A percentile compares a stretch with the other conserved stretches of the same genome.
Evolutionary conservation across 1,284 basidiomycete species (phyloP).

Genomic region (Microbotryum scabiosae): DNA sequence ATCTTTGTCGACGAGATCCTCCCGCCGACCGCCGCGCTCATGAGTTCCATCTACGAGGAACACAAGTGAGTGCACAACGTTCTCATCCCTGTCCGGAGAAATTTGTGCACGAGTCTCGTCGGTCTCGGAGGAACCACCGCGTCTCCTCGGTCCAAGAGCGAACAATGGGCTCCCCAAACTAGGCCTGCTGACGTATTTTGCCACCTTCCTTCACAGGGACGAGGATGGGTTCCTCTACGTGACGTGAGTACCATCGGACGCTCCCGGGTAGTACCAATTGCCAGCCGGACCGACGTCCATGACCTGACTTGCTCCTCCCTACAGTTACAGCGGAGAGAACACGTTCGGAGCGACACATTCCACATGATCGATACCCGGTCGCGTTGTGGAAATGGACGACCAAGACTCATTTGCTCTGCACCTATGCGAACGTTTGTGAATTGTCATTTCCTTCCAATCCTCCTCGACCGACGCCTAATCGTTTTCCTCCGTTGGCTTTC

Average conservation of each 20-base stretch:
- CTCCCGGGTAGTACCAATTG: neutral
- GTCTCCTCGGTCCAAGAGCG: neutral
- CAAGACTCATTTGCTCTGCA: too few relatives aligned
- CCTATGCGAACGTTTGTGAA: too few relatives aligned
- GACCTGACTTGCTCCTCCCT: constrained; percentile 42
- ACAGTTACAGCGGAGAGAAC: constrained; percentile 83
- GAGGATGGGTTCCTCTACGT: constrained; percentile 83
- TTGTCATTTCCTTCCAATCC: too few relatives aligned
- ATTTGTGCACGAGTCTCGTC: neutral
- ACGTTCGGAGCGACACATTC: constrained; percentile 56
- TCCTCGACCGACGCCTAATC: neutral
- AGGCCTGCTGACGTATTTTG: neutral
- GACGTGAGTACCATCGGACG: neutral
- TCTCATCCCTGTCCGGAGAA: neutral
- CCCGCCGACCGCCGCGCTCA: constrained; percentile 93
- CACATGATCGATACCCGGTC: too few relatives aligned
- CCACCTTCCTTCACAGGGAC: constrained; percentile 52
- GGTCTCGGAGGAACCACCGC: neutral
- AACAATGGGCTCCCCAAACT: too few relatives aligned
- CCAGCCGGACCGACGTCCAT: constrained; percentile 1
- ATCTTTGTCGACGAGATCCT: constrained; percentile 98
- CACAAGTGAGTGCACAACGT: constrained; percentile 68
- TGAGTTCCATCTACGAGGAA: constrained; percentile 99
- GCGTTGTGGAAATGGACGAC: too few relatives aligned
- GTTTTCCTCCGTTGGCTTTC: neutral